Base-by-base conservation (phyloP, 1,284 basidiomycete genomes). In the Phellopilus nigrolimitatus region DNA sequence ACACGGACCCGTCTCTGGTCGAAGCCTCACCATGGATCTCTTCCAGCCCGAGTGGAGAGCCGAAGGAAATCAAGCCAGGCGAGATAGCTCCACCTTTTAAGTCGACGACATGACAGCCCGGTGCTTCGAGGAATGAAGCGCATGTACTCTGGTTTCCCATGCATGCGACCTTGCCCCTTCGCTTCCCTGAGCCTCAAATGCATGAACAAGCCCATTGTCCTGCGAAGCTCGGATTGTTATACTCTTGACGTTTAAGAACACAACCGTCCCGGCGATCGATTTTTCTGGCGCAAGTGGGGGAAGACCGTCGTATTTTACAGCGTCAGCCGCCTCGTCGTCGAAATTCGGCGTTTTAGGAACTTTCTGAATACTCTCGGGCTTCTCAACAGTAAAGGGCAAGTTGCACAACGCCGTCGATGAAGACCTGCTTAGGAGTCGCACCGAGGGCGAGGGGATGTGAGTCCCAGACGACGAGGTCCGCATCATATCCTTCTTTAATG, bases 401-500 rank as follows among this genome's bases (percentile, higher is more conserved):
- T 59, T 88, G 84, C 3, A 78, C 59, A 40, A 86, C 79, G 3
- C 84, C 84, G 58, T 87, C 84, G 52, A 87, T 82, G 66, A 75
- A 84, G 17, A 87, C 84, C 67, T 86, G 84, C 39, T 72, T 85
- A 61, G 79, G 93, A 60, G 78, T 81, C 65, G 72, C 78, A 13
- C 84, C 82, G 9, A 93, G 68, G 2, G 81, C 71, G 19, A 95
- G 75, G 0, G 92, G 92, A 68, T 93, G 82, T 55, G 76, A 80
- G 59, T 87, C 82, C 84, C 84, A 85, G 8, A 89, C 56, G 12
- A 87, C 78, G 33, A 85, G 54, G 59, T 83, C 83, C 57, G 72
- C 71, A 61, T 76, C 68, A 61, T 71, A 74, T 51, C 80, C 88
- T 61, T 73, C 63, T 51, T 79, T 76, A 31, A 94, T 66, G 59